Percentiles rank a stretch among this genome's conserved stretches.
phyloP scores from a whole-genome alignment of 345 rosid genomes.

The Camelina sativa region DNA sequence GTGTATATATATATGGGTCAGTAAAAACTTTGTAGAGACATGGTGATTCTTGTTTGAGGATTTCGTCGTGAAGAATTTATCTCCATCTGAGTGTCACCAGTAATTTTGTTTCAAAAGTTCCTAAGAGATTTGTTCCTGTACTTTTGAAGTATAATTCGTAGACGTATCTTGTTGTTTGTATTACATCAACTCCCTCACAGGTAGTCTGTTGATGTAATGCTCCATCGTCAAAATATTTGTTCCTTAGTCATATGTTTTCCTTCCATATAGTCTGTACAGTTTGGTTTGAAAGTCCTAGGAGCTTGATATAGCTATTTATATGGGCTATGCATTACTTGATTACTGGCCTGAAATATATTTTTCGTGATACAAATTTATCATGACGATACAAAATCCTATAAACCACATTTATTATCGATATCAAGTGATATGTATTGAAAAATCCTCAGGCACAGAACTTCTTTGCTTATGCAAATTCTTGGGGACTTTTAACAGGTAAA shows the following conservation, averaged over 20 bases:
- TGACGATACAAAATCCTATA: neutral
- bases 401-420: neutral
- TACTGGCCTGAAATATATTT: constrained; percentile 6
- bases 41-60: constrained; percentile 6
- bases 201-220: too few species aligned
- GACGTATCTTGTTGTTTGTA: constrained; percentile 9
- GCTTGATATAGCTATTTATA: constrained; percentile 12
- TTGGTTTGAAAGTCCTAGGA: constrained; percentile 22
- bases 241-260: neutral
- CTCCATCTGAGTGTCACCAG: constrained; percentile 14
- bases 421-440: constrained; percentile 7
- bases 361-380: neutral
- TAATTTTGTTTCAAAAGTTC: neutral
- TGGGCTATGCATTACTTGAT: neutral
- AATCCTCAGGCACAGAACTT: constrained; percentile 14
- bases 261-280: neutral
- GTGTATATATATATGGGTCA: neutral
- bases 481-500: constrained; percentile 66
- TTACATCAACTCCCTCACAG: constrained; percentile 15
- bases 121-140: neutral
- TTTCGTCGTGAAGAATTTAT: neutral
- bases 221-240: neutral
- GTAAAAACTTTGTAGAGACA: neutral
- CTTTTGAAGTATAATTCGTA: neutral
- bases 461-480: constrained; percentile 39